phyloP scores from a whole-genome alignment of 108 stramenopile species.

The Parmales sp. region DNA sequence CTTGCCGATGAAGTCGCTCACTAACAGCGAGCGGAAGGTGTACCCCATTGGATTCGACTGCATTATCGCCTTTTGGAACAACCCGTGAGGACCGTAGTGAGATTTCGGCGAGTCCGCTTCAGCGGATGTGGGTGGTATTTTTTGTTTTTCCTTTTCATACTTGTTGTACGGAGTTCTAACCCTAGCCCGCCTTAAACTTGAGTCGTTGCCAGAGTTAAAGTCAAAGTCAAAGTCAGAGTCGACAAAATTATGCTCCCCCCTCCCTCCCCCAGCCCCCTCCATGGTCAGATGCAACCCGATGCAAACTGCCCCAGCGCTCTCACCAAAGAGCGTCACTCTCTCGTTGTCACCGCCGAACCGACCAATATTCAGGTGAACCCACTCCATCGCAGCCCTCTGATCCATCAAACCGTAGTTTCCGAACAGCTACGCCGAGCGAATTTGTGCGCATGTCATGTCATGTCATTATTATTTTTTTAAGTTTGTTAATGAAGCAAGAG shows the following conservation, averaged over 20 bases:
- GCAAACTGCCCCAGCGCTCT: constrained; percentile 55
- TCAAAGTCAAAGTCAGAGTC: too few species aligned
- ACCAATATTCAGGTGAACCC: constrained; percentile 37
- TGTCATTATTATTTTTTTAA: too few species aligned
- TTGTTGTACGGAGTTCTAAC: too few species aligned
- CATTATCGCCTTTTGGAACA: constrained; percentile 40
- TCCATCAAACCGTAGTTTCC: constrained; percentile 29
- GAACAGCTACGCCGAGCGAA: too few species aligned
- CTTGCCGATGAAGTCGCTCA: constrained; percentile 71
- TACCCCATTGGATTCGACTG: constrained; percentile 67
- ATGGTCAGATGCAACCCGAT: constrained; percentile 63
- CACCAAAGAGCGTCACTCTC: constrained; percentile 37
- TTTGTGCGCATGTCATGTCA: too few species aligned
- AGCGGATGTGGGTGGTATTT: too few species aligned
- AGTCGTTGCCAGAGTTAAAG: too few species aligned
- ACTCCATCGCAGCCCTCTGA: constrained; percentile 38
- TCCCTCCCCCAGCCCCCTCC: constrained; percentile 45
- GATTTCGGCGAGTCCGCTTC: too few species aligned
- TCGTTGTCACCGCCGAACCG: constrained; percentile 17
- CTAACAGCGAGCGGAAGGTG: constrained; percentile 54
- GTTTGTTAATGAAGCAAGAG: too few species aligned
- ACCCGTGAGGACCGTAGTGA: not conserved
- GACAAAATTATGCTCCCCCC: too few species aligned
- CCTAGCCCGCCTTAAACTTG: too few species aligned
- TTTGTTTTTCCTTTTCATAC: too few species aligned